Base-by-base conservation (phyloP, 495 filamentous ascomycete genomes). In the Pseudomonodictys pantanalensis region DNA sequence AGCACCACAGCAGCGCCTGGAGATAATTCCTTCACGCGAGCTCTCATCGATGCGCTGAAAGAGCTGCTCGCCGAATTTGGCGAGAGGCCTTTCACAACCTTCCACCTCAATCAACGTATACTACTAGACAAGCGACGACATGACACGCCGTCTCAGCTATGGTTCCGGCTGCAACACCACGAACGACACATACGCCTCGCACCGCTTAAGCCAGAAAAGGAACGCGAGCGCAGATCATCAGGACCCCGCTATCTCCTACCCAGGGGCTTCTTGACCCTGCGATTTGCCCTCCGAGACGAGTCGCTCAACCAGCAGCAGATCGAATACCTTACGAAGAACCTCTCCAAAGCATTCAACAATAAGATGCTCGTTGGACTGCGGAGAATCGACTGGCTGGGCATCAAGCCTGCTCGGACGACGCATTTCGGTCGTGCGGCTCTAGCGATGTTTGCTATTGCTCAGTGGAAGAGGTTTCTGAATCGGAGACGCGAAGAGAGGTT, bases 381-480 rank as follows among this genome's bases (percentile, higher is more conserved):
- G 7, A 48, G 51, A 24, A 67, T 67, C 25, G 58, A 67, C 23
- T 67, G 64, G 64, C 17, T 67, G n/a, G 58, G 61, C 9, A 26
- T 64, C 11, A 58, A 59, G 28, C 54, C 61, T 29, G 61, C 61
- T 18, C 44, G 61, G 2, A 38, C 43, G 22, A 64, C 61, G 8
- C 61, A 58, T 35, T 59, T 64, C 25, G 55, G 55, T 28, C 55
- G 61, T 18, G 55, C 61, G 1, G 54, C 61, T 5, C 26, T 64
- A 42, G 61, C 55, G 1, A 47, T 64, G 42, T 53, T 51, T 44
- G 61, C 50, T 1, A 35, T 58, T 15, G 33, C 54, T 2, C 54
- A 64, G 32, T 64, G 61, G 61, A 64, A 55, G 29, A 58, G 50
- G 25, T 54, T 64, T 25, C 2, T 59, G 11, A 29, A 46, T 3